A percentile compares a stretch with the other conserved stretches of the same genome.
Conservation (phyloP, 805 yeast species). For the Zygosaccharomyces gambellarensis region DNA sequence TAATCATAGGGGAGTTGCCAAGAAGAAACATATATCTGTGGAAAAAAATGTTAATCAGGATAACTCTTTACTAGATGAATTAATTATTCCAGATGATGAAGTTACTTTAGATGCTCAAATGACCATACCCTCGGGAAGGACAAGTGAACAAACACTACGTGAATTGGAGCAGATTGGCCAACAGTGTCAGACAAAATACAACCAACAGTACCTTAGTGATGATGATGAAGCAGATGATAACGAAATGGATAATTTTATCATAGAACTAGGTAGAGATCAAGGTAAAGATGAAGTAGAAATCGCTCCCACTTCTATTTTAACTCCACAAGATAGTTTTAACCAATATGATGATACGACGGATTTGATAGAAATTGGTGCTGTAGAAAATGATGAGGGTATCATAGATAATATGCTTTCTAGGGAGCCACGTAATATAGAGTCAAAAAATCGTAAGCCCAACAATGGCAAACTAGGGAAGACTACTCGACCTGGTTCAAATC, state of each 20-base stretch:
- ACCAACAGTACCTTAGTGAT: slow-evolving; percentile 15
- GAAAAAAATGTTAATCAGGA: slow-evolving; percentile 12
- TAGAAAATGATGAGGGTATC: slow-evolving; percentile 10
- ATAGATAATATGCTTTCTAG: slow-evolving; percentile 19
- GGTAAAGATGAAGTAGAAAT: background rate
- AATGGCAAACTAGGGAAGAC: background rate
- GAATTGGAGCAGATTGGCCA: slow-evolving; percentile 16
- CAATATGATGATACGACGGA: background rate
- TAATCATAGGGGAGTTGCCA: slow-evolving; percentile 27
- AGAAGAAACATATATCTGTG: slow-evolving; percentile 10
- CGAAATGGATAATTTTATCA: background rate
- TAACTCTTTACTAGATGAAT: slow-evolving; percentile 17
- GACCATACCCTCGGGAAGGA: background rate
- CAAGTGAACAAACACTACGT: background rate
- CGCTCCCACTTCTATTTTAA: background rate
- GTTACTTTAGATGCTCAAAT: background rate
- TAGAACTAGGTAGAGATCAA: background rate
- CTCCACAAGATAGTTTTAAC: background rate
- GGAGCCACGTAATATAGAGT: background rate
- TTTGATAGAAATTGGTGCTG: slow-evolving; percentile 1
- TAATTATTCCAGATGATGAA: slow-evolving; percentile 22
- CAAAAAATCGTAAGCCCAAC: background rate
- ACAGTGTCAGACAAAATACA: slow-evolving; percentile 18
- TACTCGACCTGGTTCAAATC: background rate
- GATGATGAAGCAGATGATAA: background rate